Percentiles rank a stretch among this genome's conserved stretches.
phyloP scores from a whole-genome alignment of 2,329 filamentous ascomycete species.

The Paraconiothyrium brasiliense region DNA sequence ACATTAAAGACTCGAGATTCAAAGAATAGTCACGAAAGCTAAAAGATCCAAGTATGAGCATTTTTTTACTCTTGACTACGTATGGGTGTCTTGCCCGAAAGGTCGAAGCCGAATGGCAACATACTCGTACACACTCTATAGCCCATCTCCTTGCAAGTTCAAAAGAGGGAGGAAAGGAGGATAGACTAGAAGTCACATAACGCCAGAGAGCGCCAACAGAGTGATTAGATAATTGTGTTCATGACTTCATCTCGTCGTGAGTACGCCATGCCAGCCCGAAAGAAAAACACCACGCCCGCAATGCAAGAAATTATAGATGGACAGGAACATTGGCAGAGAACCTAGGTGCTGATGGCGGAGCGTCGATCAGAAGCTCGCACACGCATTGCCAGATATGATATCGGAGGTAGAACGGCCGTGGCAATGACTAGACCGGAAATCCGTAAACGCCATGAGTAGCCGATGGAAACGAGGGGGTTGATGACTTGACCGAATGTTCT shows the following conservation, averaged over 20 bases:
- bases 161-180: constrained; percentile 10
- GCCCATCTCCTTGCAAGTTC: not conserved
- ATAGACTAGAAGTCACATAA: constrained; percentile 5
- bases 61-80: constrained; percentile 14
- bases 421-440: constrained; percentile 32
- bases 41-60: not conserved
- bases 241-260: constrained; percentile 51
- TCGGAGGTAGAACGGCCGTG: constrained; percentile 11
- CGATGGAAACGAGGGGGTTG: constrained; percentile 32
- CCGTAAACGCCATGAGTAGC: constrained; percentile 35
- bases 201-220: constrained; percentile 16
- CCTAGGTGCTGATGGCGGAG: not conserved
- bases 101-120: not conserved
- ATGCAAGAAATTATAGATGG: constrained; percentile 46
- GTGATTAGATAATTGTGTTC: constrained; percentile 40
- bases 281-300: constrained; percentile 36
- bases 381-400: constrained; percentile 13
- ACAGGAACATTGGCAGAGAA: constrained; percentile 18
- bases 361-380: constrained; percentile 11
- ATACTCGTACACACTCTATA: constrained; percentile 7
- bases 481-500: constrained; percentile 30
- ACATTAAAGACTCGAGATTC: not conserved
- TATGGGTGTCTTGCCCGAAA: constrained; percentile 1
- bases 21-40: not conserved
- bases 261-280: constrained; percentile 23